Evolutionary conservation across 805 yeast genomes (phyloP).

Genomic region (Wickerhamomyces rabaulensis): DNA sequence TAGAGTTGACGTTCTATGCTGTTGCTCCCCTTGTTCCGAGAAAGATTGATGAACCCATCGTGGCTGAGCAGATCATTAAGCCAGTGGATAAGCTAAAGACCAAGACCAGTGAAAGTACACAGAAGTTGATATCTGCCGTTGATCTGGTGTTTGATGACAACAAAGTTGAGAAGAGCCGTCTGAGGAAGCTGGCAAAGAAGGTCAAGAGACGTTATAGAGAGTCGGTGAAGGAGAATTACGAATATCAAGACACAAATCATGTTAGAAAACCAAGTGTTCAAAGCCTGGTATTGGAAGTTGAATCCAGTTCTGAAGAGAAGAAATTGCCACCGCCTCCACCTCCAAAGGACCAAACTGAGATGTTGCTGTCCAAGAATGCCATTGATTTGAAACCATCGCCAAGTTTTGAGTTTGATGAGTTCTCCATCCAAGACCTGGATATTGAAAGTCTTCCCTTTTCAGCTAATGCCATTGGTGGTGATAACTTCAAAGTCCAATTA

Average conservation of each 20-base stretch:
- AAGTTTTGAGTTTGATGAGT: conserved; percentile 1
- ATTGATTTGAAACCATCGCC: background rate
- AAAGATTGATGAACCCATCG: conserved; percentile 1
- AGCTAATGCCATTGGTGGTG: conserved; percentile 17
- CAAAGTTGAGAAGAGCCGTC: conserved; percentile 15
- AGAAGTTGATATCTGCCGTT: conserved; percentile 15
- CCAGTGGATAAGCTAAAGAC: background rate
- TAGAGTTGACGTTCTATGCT: conserved; percentile 22
- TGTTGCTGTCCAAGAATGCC: background rate
- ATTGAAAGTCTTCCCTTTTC: conserved; percentile 17
- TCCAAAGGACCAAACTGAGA: background rate
- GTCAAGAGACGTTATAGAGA: conserved; percentile 19
- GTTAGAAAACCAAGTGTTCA: background rate
- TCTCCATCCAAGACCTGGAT: conserved; percentile 5
- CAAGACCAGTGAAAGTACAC: background rate
- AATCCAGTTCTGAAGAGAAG: conserved; percentile 1
- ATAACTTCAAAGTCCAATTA: background rate
- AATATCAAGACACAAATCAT: conserved; percentile 3
- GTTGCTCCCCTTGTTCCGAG: conserved; percentile 19
- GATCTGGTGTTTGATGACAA: conserved; percentile 20
- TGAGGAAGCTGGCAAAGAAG: conserved; percentile 14
- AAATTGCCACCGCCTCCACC: background rate
- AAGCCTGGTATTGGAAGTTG: background rate
- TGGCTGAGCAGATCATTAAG: background rate
- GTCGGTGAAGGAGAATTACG: conserved; percentile 3